phyloP scores from a whole-genome alignment of 2,329 filamentous ascomycete species.

The Xylaria sp. region DNA sequence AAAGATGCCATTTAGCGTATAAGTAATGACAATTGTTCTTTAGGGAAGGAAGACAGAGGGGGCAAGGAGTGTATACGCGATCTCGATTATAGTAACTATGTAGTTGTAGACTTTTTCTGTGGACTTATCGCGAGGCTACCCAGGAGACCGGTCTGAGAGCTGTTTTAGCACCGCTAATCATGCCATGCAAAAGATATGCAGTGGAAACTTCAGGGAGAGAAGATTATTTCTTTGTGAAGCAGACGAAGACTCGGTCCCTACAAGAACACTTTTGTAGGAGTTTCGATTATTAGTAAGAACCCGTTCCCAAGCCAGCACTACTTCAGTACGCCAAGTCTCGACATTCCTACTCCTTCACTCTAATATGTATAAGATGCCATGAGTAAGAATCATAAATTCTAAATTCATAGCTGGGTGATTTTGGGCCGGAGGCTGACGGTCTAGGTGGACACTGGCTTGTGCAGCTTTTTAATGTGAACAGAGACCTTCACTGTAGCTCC shows the following conservation, averaged over 20 bases:
- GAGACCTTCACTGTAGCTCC: conserved; percentile 27
- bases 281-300: background rate
- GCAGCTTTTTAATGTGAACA: conserved; percentile 33
- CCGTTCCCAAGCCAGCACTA: background rate
- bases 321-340: background rate
- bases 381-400: background rate
- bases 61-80: background rate
- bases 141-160: background rate
- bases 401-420: background rate
- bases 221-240: background rate
- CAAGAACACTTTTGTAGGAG: background rate
- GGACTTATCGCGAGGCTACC: background rate
- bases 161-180: too few relatives aligned
- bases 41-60: background rate
- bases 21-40: background rate
- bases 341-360: background rate
- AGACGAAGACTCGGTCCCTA: background rate
- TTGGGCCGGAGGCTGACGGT: background rate
- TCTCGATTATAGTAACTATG: background rate
- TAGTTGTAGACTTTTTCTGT: background rate
- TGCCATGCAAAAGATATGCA: background rate
- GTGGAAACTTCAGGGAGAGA: background rate
- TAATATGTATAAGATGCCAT: background rate
- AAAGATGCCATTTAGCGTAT: background rate
- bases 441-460: conserved; percentile 5